Evolutionary conservation across 192 early-diverging fungal species (phyloP).

Genomic region (Umbelopsis ramanniana): DNA sequence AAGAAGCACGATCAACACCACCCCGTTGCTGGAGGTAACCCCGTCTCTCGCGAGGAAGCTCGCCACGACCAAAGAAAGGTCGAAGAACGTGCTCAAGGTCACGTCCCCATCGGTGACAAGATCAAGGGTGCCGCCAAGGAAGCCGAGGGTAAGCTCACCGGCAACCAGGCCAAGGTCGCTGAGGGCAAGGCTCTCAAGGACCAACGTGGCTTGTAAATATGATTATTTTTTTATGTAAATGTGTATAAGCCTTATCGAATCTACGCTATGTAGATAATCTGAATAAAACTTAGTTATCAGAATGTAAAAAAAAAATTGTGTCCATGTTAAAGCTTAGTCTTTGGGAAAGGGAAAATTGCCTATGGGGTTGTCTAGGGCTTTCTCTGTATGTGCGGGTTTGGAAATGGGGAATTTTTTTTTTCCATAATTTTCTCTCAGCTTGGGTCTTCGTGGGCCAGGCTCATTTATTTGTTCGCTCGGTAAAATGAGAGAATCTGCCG

Average conservation of each 20-base stretch:
- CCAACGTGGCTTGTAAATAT: constrained; percentile 12
- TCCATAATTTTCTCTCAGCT: too few species aligned
- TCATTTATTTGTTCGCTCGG: too few species aligned
- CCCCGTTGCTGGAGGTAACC: constrained; percentile 9
- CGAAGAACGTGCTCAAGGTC: constrained; percentile 13
- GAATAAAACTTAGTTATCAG: background rate
- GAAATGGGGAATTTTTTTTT: too few species aligned
- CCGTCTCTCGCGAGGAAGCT: constrained; percentile 14
- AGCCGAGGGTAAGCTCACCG: constrained; percentile 34
- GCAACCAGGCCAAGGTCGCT: constrained; percentile 35
- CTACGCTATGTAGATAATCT: background rate
- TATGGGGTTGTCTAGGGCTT: too few species aligned
- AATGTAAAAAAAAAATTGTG: too few species aligned
- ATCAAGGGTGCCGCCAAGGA: constrained; percentile 40
- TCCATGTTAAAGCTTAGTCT: too few species aligned
- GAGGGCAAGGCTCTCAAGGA: constrained; percentile 29
- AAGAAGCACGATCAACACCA: constrained; percentile 21
- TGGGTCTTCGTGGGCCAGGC: too few species aligned
- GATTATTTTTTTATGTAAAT: background rate
- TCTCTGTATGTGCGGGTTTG: too few species aligned
- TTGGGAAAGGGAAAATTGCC: too few species aligned
- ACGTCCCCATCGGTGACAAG: constrained; percentile 31
- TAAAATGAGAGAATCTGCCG: too few species aligned
- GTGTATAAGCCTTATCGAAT: background rate
- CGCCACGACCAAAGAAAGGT: background rate